Conservation (phyloP, 768 basidiomycete genomes). For the Boletus sp. region DNA sequence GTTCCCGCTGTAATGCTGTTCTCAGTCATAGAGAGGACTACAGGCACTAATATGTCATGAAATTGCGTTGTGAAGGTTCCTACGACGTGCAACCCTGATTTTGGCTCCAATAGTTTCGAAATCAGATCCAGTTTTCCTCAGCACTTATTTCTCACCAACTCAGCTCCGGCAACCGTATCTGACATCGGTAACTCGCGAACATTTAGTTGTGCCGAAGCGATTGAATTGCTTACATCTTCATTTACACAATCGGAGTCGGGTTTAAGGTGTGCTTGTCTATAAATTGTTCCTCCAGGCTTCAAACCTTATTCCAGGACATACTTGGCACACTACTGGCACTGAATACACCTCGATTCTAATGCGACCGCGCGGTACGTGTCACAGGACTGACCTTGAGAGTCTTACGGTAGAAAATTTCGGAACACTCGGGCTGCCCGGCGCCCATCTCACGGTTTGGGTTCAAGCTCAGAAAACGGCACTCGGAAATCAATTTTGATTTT, state of each 20-base stretch:
- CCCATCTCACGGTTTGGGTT: slow-evolving; percentile 14
- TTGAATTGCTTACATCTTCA: slow-evolving; percentile 26
- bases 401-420: slow-evolving; percentile 1
- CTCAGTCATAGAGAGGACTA: slow-evolving; percentile 15
- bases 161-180: slow-evolving; percentile 8
- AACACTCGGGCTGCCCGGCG: background rate
- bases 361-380: slow-evolving; percentile 13
- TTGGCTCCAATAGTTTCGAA: slow-evolving; percentile 5
- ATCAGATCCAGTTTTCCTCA: background rate
- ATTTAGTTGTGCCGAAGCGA: slow-evolving; percentile 18
- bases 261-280: slow-evolving; percentile 23
- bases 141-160: background rate
- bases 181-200: slow-evolving; percentile 13
- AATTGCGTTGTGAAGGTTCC: slow-evolving; percentile 12
- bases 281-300: slow-evolving; percentile 3
- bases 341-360: slow-evolving; percentile 2
- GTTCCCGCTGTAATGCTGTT: slow-evolving; percentile 19
- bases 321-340: background rate
- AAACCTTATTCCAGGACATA: slow-evolving; percentile 22
- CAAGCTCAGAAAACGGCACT: slow-evolving; percentile 12
- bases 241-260: slow-evolving; percentile 17
- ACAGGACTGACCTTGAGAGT: slow-evolving; percentile 1
- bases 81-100: slow-evolving; percentile 8
- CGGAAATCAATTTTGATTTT: background rate
- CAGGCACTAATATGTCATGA: slow-evolving; percentile 15